Conservation (phyloP, 257 asterid genomes). For the Haberlea rhodopensis region DNA sequence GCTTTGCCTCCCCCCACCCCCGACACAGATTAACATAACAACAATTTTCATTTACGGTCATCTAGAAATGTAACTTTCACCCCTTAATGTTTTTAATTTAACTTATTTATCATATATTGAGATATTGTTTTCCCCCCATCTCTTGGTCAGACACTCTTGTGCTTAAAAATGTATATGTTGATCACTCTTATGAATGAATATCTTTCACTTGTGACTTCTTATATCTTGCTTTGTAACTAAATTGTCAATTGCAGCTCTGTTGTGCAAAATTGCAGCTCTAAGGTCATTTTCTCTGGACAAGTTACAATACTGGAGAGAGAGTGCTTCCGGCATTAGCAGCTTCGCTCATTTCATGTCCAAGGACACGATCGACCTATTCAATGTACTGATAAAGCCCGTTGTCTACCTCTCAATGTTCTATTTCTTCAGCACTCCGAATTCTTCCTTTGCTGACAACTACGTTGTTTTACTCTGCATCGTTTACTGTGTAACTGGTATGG, state of each 20-base stretch:
- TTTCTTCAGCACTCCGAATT: slow-evolving; percentile 87
- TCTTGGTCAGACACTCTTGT: background rate
- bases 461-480: slow-evolving; percentile 79
- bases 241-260: slow-evolving; percentile 62
- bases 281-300: slow-evolving; percentile 88
- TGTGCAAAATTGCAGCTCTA: slow-evolving; percentile 88
- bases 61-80: background rate
- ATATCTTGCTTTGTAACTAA: slow-evolving; percentile 9
- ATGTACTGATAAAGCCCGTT: slow-evolving; percentile 74
- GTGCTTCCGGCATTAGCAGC: slow-evolving; percentile 92
- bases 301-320: slow-evolving; percentile 88
- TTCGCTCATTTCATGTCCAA: slow-evolving; percentile 84
- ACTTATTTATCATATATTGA: background rate
- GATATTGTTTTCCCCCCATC: background rate
- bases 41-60: too few species aligned
- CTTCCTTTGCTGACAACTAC: slow-evolving; percentile 70
- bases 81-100: too few species aligned
- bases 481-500: slow-evolving; percentile 89
- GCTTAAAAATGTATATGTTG: background rate
- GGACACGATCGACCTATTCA: slow-evolving; percentile 84
- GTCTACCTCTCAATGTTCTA: slow-evolving; percentile 92
- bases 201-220: background rate
- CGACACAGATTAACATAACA: background rate
- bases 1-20: background rate
- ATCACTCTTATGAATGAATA: background rate